Evolutionary conservation across 441 rosid species (phyloP).

Genomic region (Capsella rubella): DNA sequence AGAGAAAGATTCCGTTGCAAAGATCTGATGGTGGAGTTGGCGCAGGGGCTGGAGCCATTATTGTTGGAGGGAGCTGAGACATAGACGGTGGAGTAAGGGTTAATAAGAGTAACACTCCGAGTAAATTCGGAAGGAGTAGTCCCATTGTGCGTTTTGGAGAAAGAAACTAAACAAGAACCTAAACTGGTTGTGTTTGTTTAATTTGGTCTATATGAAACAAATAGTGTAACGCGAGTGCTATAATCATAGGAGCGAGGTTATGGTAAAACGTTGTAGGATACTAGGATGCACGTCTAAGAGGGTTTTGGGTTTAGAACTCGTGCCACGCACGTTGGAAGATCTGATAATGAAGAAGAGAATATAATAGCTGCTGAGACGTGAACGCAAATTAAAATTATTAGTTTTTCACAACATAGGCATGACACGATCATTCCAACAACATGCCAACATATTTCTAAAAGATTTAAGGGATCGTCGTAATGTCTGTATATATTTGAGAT

Average conservation of each 20-base stretch:
- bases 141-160: constrained; percentile 21
- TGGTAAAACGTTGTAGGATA: constrained; percentile 35
- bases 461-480: neutral
- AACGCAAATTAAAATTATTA: constrained; percentile 27
- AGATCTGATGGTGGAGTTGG: constrained; percentile 36
- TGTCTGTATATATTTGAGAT: neutral
- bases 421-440: constrained; percentile 32
- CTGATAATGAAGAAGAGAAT: neutral
- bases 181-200: neutral
- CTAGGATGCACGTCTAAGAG: constrained; percentile 43
- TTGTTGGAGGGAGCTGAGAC: constrained; percentile 47
- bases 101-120: constrained; percentile 25
- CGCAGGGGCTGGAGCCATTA: constrained; percentile 46
- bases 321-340: constrained; percentile 43
- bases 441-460: constrained; percentile 1
- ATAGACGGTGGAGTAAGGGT: constrained; percentile 18
- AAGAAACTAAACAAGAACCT: neutral
- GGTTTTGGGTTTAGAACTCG: constrained; percentile 23
- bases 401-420: constrained; percentile 31
- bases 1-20: constrained; percentile 55
- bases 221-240: constrained; percentile 23
- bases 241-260: constrained; percentile 2
- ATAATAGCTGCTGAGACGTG: constrained; percentile 31
- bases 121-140: constrained; percentile 20
- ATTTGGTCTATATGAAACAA: constrained; percentile 4